Conservation (phyloP, 768 basidiomycete species). For the Naganishia vishniacii region DNA sequence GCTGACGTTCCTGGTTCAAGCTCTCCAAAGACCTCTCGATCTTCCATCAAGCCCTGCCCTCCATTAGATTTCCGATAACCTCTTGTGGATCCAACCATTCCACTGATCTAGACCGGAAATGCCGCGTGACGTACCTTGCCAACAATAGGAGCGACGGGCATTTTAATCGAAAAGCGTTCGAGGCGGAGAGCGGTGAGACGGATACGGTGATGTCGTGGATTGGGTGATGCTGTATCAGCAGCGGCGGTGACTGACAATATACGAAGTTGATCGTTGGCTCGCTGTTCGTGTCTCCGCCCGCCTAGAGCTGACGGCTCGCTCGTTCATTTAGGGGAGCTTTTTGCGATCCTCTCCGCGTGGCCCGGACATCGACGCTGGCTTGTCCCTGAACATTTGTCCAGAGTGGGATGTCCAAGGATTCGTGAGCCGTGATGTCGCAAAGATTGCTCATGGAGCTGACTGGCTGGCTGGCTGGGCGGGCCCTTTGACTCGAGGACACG, state of each 20-base stretch:
- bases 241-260: constrained; percentile 1
- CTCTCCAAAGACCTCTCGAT: too few relatives aligned
- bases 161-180: constrained; percentile 41
- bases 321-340: neutral
- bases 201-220: too few relatives aligned
- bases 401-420: neutral
- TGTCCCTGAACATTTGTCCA: neutral
- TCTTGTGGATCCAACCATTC: too few relatives aligned
- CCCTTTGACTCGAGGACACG: constrained; percentile 17
- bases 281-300: neutral
- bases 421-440: neutral
- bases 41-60: too few relatives aligned
- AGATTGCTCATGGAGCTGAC: neutral
- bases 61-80: too few relatives aligned
- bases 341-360: constrained; percentile 1
- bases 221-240: too few relatives aligned
- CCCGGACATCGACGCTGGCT: neutral
- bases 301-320: neutral
- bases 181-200: neutral
- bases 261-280: constrained; percentile 18
- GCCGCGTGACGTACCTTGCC: constrained; percentile 56
- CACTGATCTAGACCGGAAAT: too few relatives aligned
- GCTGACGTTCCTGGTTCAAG: too few relatives aligned
- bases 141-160: constrained; percentile 85
- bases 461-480: constrained; percentile 9